Conservation (phyloP, 2,329 filamentous ascomycete genomes). For the Fonsecaea nubica region DNA sequence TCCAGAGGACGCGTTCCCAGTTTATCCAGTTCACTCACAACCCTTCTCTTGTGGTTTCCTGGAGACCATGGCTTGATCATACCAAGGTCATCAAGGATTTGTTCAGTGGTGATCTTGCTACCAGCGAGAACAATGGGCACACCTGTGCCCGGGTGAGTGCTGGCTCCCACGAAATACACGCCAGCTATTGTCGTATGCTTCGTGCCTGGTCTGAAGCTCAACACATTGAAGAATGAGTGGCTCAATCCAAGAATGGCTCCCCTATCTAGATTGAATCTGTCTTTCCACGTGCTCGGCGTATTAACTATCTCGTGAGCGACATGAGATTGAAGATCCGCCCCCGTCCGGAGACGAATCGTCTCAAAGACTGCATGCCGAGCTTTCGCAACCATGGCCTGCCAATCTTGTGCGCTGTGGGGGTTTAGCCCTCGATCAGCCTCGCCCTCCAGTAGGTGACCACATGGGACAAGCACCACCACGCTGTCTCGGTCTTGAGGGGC, state of each 20-base stretch:
- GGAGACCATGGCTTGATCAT: slow-evolving; percentile 51
- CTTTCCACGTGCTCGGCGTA: slow-evolving; percentile 69
- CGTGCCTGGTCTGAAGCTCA: slow-evolving; percentile 45
- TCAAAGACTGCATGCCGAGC: slow-evolving; percentile 67
- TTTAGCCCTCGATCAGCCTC: slow-evolving; percentile 41
- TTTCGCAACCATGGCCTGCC: slow-evolving; percentile 64
- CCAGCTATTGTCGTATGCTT: slow-evolving; percentile 45
- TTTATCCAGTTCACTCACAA: slow-evolving; percentile 35
- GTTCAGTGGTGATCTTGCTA: slow-evolving; percentile 65
- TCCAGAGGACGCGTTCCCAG: slow-evolving; percentile 31
- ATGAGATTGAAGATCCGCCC: slow-evolving; percentile 56
- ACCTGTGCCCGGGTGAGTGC: slow-evolving; percentile 76
- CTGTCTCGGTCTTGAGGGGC: slow-evolving; percentile 70
- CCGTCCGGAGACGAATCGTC: slow-evolving; percentile 67
- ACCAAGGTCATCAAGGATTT: slow-evolving; percentile 54
- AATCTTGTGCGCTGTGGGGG: slow-evolving; percentile 58
- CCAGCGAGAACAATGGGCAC: slow-evolving; percentile 76
- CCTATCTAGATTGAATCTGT: slow-evolving; percentile 74
- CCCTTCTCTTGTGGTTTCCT: slow-evolving; percentile 29
- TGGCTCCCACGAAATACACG: slow-evolving; percentile 76
- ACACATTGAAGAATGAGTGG: slow-evolving; percentile 69
- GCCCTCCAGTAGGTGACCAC: slow-evolving; percentile 66
- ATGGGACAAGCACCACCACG: slow-evolving; percentile 73
- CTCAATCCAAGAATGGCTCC: slow-evolving; percentile 75
- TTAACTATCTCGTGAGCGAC: slow-evolving; percentile 70